Percentiles rank a stretch among this genome's conserved stretches.
These are phyloP conservation scores for Didymella pinodella DNA, from an alignment of 2,329 filamentous ascomycete species.

Conservation along the genomic window DNA sequence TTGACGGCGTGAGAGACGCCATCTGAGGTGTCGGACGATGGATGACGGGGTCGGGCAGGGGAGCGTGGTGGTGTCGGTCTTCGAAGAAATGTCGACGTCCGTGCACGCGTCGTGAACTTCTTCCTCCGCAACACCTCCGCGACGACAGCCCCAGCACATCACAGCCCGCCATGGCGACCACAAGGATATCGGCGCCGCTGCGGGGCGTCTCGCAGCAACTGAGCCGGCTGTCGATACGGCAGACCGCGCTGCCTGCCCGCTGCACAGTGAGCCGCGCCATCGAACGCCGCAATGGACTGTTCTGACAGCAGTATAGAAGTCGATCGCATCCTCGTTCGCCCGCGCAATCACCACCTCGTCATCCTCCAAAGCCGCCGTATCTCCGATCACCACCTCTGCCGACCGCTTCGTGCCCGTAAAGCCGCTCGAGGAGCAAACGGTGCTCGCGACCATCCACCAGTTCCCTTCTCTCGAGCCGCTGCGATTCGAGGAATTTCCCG, in stretches of 20 bases:
- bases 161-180: conserved; percentile 51
- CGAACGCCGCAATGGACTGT: conserved; percentile 45
- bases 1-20: conserved; percentile 46
- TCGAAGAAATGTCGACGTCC: conserved; percentile 16
- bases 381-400: conserved; percentile 53
- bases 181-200: conserved; percentile 49
- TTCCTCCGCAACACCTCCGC: conserved; percentile 35
- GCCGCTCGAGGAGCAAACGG: conserved; percentile 56
- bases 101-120: conserved; percentile 12
- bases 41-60: conserved; percentile 18
- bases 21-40: conserved; percentile 35
- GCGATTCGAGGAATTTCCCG: conserved; percentile 77
- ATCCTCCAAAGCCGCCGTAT: conserved; percentile 60
- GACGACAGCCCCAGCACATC: conserved; percentile 30
- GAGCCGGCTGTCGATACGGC: conserved; percentile 39
- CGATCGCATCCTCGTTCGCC: conserved; percentile 33
- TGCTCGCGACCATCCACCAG: conserved; percentile 84
- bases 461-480: conserved; percentile 90
- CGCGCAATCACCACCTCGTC: conserved; percentile 54
- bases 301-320: conserved; percentile 38
- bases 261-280: conserved; percentile 56
- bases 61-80: conserved; percentile 32
- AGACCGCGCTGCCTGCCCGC: conserved; percentile 54
- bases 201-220: conserved; percentile 46
- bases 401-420: conserved; percentile 48